A percentile compares a stretch with the other conserved stretches of the same genome.
Conservation (phyloP, 2,329 filamentous ascomycete genomes). For the Metarhizium album region DNA sequence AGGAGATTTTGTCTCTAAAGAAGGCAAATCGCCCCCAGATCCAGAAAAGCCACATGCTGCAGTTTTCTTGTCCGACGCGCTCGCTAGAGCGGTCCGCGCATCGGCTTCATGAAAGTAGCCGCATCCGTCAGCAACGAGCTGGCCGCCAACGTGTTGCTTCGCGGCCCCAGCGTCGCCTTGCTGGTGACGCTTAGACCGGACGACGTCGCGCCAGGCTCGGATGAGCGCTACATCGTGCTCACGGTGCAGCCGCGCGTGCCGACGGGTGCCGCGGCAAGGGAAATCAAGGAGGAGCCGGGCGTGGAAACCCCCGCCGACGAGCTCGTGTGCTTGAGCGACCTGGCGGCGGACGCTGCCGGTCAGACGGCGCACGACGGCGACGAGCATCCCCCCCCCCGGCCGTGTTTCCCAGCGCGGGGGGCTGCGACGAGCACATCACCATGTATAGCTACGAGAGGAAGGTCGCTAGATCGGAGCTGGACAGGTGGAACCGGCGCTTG, state of each 20-base stretch:
- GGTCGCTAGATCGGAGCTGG: constrained; percentile 37
- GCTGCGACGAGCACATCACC: constrained; percentile 49
- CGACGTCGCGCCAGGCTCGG: constrained; percentile 25
- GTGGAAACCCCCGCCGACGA: constrained; percentile 37
- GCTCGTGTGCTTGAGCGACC: constrained; percentile 40
- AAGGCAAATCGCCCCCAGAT: too few relatives aligned
- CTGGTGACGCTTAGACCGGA: constrained; percentile 45
- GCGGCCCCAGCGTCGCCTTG: constrained; percentile 51
- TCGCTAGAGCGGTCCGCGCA: constrained; percentile 31
- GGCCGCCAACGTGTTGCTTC: constrained; percentile 44
- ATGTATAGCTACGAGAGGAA: constrained; percentile 46
- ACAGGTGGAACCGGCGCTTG: constrained; percentile 44
- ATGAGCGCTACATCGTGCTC: constrained; percentile 45
- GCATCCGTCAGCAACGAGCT: constrained; percentile 39
- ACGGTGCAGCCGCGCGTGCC: constrained; percentile 50
- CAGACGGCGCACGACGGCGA: constrained; percentile 41
- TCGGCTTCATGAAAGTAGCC: constrained; percentile 48
- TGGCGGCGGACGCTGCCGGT: constrained; percentile 31
- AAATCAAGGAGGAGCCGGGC: constrained; percentile 51
- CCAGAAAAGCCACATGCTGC: too few relatives aligned
- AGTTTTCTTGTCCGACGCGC: too few relatives aligned
- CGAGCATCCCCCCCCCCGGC: constrained; percentile 32
- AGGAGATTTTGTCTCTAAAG: too few relatives aligned
- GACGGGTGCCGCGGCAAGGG: constrained; percentile 45
- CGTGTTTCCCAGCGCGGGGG: constrained; percentile 48